phyloP scores from a whole-genome alignment of 2,329 filamentous ascomycete genomes.

The Ophiocordyceps sinensis region DNA sequence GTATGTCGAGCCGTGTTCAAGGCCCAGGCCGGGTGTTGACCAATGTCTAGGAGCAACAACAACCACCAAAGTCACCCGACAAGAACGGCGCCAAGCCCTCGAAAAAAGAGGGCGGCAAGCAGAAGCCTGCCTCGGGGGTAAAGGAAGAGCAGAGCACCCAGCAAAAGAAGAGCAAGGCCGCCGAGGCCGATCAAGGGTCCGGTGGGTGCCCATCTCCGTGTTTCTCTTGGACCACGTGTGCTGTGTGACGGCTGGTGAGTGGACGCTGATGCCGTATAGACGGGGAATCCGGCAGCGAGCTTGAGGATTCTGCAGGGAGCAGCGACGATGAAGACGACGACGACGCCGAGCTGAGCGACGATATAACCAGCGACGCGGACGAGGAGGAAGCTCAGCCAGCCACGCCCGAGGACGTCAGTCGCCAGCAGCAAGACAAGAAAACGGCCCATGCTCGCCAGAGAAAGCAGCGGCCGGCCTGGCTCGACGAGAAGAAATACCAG shows the following conservation, averaged over 20 bases:
- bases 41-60: too few relatives aligned
- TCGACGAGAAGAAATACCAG: constrained; percentile 3
- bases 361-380: constrained; percentile 2
- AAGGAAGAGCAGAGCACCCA: not conserved
- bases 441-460: not conserved
- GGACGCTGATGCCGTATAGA: not conserved
- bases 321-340: not conserved
- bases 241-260: too few relatives aligned
- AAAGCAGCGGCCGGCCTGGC: constrained; percentile 1
- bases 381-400: constrained; percentile 6
- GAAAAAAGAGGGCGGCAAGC: not conserved
- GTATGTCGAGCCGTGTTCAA: too few relatives aligned
- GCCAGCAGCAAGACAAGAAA: not conserved
- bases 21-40: too few relatives aligned
- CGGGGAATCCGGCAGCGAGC: constrained; percentile 1
- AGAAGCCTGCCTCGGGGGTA: not conserved
- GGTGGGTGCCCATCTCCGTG: too few relatives aligned
- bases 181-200: not conserved
- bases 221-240: too few relatives aligned
- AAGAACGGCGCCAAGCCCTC: not conserved
- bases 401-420: not conserved
- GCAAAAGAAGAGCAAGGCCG: not conserved
- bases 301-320: constrained; percentile 4
- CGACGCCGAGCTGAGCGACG: constrained; percentile 3
- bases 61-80: not conserved